A percentile compares a stretch with the other conserved stretches of the same genome.
Conservation (phyloP, 768 basidiomycete genomes). For the Saitozyma sp. region DNA sequence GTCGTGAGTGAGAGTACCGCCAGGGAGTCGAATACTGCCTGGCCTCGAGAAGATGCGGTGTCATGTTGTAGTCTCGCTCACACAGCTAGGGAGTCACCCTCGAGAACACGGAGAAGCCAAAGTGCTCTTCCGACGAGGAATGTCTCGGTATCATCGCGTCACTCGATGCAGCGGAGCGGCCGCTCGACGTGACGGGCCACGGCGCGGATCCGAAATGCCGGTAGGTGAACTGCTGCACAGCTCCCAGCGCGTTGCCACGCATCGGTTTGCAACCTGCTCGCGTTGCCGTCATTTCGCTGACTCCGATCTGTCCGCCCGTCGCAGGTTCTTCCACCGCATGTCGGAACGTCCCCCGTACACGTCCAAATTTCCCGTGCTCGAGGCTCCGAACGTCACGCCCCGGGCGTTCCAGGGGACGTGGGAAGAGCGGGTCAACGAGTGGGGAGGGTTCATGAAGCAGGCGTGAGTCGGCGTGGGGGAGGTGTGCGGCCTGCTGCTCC, state of each 20-base stretch:
- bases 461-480: constrained; percentile 61
- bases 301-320: too few species aligned
- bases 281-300: too few species aligned
- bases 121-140: constrained; percentile 62
- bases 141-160: constrained; percentile 76
- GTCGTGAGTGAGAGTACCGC: constrained; percentile 34
- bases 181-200: constrained; percentile 64
- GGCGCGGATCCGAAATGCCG: constrained; percentile 91
- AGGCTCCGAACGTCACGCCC: constrained; percentile 81
- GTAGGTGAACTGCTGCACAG: constrained; percentile 50
- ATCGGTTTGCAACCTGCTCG: too few species aligned
- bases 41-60: background rate
- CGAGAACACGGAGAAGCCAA: constrained; percentile 89
- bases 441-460: constrained; percentile 84
- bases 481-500: too few species aligned
- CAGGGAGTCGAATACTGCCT: background rate
- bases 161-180: constrained; percentile 75
- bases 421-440: constrained; percentile 73
- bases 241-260: background rate
- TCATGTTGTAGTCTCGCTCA: background rate
- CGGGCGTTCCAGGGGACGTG: constrained; percentile 65
- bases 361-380: constrained; percentile 72
- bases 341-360: constrained; percentile 64
- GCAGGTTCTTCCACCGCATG: constrained; percentile 54
- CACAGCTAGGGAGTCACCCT: constrained; percentile 72